These are phyloP conservation scores for Ophiosphaerella narmari DNA, from an alignment of 2,329 filamentous ascomycete species.

Conservation along the genomic window DNA sequence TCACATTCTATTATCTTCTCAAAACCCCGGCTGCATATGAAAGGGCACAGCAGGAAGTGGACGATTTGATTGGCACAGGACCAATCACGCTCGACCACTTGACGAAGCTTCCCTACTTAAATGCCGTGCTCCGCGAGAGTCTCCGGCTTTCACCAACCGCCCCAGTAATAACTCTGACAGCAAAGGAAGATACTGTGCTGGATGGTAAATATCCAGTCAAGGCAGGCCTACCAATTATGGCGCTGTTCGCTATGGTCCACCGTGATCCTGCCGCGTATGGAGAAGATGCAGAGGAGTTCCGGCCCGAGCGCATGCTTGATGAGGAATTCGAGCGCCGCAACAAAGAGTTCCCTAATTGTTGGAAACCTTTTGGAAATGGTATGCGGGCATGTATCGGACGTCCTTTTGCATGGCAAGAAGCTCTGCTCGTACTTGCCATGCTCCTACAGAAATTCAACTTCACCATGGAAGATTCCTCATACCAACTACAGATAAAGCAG, in stretches of 20 bases:
- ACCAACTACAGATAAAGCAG: conserved; percentile 51
- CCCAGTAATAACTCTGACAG: conserved; percentile 52
- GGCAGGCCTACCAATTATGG: conserved; percentile 37
- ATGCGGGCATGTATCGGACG: conserved; percentile 59
- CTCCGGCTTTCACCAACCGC: conserved; percentile 61
- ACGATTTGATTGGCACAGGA: conserved; percentile 55
- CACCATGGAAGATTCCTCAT: conserved; percentile 49
- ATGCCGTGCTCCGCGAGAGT: conserved; percentile 60
- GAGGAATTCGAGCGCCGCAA: conserved; percentile 47
- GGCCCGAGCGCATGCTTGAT: conserved; percentile 55
- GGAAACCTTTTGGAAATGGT: conserved; percentile 62
- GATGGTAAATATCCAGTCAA: conserved; percentile 48
- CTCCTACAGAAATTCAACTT: conserved; percentile 54
- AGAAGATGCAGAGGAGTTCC: conserved; percentile 51
- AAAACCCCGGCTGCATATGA: conserved; percentile 57
- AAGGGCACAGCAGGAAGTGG: conserved; percentile 59
- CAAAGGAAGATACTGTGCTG: conserved; percentile 39
- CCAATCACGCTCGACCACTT: conserved; percentile 57
- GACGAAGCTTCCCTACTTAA: conserved; percentile 58
- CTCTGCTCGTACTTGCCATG: conserved; percentile 51
- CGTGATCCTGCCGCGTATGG: conserved; percentile 51
- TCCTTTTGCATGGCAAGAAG: conserved; percentile 61
- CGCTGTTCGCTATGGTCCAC: conserved; percentile 45
- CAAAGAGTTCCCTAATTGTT: conserved; percentile 48
- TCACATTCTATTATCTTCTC: conserved; percentile 57